Evolutionary conservation across 345 rosid species (phyloP), one percentile per base, ranked within the genome.

Genomic region (Eucalyptus curtisii): DNA sequence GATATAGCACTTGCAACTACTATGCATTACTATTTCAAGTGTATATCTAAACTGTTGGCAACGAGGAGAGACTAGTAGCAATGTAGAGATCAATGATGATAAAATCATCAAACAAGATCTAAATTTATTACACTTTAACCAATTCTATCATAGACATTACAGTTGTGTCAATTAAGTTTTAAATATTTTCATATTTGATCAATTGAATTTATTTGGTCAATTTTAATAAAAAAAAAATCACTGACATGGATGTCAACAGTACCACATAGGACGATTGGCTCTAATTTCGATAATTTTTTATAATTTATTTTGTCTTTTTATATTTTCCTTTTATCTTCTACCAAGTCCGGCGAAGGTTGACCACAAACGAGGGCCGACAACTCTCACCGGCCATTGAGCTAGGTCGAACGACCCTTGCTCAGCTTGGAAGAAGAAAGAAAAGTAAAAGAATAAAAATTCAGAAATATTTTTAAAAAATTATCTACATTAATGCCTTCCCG

Each of bases 241-340:
- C 10, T 9, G 44, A 17, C 2, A 2, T 17, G 0, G 5, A 4
- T 1, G 0, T 33, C 20, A 55, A 55, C 0, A 10, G 2, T 9
- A 20, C 2, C 80, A 17, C 0, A 40, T 68, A 33, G 0, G 6
- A 55, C 24, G 12, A 25, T 55, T 24, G 6, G 2, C 30, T 1
- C 20, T 55, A 22, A 55, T 30, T 22, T 55, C 24, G 61, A 55
- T 5, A 55, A 22, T 55, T 55, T 22, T 55, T 55, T 8, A 55
- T 25, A 55, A 9, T 55, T 55, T 22, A 2, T 55, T 55, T 55
- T 55, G 24, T 55, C 13, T 24, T 55, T 24, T 6, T 55, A 8
- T 55, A 5, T 55, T 55, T 55, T 55, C 1, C 13, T 10, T 55
- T 55, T 24, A 9, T 10, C 30, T 55, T 55, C 13, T 24, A 55